phyloP scores from a whole-genome alignment of 768 basidiomycete species.

The Rhizopogon rudus region DNA sequence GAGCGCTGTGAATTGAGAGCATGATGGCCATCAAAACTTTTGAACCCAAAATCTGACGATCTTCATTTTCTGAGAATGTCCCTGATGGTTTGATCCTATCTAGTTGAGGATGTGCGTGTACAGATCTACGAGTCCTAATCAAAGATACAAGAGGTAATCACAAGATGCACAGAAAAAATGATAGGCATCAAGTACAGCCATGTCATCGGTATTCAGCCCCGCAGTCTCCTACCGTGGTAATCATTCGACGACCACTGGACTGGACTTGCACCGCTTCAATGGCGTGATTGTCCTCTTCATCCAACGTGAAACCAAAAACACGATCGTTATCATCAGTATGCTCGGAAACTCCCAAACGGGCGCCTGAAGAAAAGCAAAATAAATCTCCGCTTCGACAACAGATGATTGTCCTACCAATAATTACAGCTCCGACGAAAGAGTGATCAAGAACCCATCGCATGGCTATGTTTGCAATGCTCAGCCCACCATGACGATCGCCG shows the following conservation, averaged over 20 bases:
- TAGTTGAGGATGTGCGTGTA: not conserved
- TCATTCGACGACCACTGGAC: slow-evolving; percentile 60
- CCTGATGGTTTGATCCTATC: not conserved
- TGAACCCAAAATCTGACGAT: not conserved
- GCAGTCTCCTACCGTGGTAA: slow-evolving; percentile 73
- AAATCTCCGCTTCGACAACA: slow-evolving; percentile 3
- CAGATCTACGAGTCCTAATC: not conserved
- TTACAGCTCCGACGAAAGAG: slow-evolving; percentile 68
- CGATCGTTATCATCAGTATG: slow-evolving; percentile 65
- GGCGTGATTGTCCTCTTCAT: slow-evolving; percentile 48
- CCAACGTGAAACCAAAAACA: slow-evolving; percentile 56
- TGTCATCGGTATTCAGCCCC: slow-evolving; percentile 74
- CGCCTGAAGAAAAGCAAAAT: slow-evolving; percentile 37
- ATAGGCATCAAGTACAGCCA: not conserved
- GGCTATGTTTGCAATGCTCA: slow-evolving; percentile 74
- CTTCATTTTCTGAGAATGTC: not conserved
- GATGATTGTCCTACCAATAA: slow-evolving; percentile 49
- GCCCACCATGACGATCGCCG: slow-evolving; percentile 59
- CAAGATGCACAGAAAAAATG: not conserved
- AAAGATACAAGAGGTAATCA: not conserved
- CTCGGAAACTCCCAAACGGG: slow-evolving; percentile 70
- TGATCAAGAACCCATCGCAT: slow-evolving; percentile 84
- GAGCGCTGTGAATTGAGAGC: not conserved
- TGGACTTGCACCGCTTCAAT: slow-evolving; percentile 59
- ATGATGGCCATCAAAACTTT: not conserved